phyloP scores from a whole-genome alignment of 148 eudicot genomes.

The Arctostaphylos glauca region DNA sequence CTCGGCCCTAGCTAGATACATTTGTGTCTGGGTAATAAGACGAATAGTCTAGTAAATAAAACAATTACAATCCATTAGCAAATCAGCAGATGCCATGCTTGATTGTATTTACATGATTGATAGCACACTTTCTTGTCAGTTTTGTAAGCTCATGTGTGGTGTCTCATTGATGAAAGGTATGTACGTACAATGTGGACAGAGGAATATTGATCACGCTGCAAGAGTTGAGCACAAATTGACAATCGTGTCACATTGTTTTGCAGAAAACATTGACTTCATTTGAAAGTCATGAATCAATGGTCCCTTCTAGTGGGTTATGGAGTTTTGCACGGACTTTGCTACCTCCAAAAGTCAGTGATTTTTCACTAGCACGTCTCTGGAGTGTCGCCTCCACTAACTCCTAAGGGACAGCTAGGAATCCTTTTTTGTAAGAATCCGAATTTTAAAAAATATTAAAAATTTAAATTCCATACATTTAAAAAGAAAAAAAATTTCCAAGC shows the following conservation, averaged over 20 bases:
- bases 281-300: neutral
- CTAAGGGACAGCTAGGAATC: too few relatives aligned
- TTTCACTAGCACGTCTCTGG: too few relatives aligned
- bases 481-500: too few relatives aligned
- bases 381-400: too few relatives aligned
- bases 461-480: too few relatives aligned
- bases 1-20: too few relatives aligned
- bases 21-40: neutral
- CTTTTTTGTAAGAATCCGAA: too few relatives aligned
- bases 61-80: neutral
- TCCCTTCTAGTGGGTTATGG: neutral
- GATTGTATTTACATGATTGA: neutral
- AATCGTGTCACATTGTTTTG: neutral
- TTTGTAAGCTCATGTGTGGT: neutral
- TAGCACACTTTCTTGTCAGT: neutral
- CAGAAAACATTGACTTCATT: neutral
- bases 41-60: neutral
- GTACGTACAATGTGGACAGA: neutral
- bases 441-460: too few relatives aligned
- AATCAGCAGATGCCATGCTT: neutral
- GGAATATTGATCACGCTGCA: neutral
- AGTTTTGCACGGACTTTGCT: neutral
- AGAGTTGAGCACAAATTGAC: conserved; percentile 2
- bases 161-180: neutral
- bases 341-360: neutral